A percentile compares a stretch with the other conserved stretches of the same genome.
These are phyloP conservation scores for Oryza brachyantha DNA, from an alignment of 176 grass and related monocot species.

Conservation along the genomic window DNA sequence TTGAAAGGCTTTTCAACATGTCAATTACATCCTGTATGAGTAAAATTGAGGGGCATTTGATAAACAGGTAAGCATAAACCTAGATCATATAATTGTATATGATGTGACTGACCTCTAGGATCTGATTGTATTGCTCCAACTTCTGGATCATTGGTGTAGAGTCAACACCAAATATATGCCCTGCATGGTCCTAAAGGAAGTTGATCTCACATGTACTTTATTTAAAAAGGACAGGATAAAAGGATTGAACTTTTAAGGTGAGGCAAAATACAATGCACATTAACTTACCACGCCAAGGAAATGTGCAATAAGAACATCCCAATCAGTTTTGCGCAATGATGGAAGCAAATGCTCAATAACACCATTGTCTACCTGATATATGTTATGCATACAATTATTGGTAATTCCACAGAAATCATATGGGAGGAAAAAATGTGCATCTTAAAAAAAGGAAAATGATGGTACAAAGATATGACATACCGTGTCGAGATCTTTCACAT, in stretches of 20 bases:
- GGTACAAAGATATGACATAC: conserved; percentile 41
- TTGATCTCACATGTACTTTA: conserved; percentile 44
- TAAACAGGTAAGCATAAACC: neutral
- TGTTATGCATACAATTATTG: neutral
- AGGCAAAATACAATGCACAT: neutral
- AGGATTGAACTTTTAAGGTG: neutral
- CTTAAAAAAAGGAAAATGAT: neutral
- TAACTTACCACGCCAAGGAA: conserved; percentile 97
- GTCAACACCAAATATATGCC: conserved; percentile 94
- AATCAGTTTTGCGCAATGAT: conserved; percentile 74
- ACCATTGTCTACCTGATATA: conserved; percentile 86
- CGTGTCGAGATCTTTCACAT: conserved; percentile 98
- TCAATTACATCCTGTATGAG: conserved; percentile 62
- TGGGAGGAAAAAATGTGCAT: conserved; percentile 6
- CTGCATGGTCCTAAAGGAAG: conserved; percentile 94
- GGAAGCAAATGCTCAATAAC: conserved; percentile 88
- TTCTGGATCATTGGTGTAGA: conserved; percentile 90
- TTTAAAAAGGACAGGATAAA: conserved; percentile 12
- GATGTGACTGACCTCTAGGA: conserved; percentile 55
- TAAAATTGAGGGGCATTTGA: neutral
- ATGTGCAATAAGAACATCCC: conserved; percentile 97
- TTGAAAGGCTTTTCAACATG: conserved; percentile 65
- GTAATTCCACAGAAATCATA: conserved; percentile 3
- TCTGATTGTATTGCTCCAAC: conserved; percentile 88
- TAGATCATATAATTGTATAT: neutral